Evolutionary conservation across 768 basidiomycete genomes (phyloP), one percentile per base, ranked within the genome.

Genomic region (Tricholoma saponaceum): DNA sequence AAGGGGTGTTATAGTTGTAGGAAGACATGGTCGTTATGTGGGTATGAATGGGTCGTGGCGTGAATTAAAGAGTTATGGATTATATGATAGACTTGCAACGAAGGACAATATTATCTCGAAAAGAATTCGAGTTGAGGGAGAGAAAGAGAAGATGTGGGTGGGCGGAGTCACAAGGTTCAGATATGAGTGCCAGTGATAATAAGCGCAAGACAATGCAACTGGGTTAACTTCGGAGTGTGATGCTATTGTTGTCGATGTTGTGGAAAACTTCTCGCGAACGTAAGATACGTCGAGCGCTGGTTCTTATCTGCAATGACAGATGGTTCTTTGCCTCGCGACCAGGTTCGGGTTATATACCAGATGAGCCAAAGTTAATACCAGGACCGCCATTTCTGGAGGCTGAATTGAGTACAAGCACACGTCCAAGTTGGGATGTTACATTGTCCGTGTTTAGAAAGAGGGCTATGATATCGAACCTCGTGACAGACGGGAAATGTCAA

Each of bases 11-110:
- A 71, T 74, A 78, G 55, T 66, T 63, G 69, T 74, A 78, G 16
- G 76, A 78, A 64, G 84, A 77, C 81, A 83, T 81, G 60, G 66
- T 69, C 64, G 43, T 64, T 63, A 54, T 59, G 55, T 56, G 59
- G 55, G 55, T 52, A 56, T 55, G 30, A 43, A 43, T 43, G 52
- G 32, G 22, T 54, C 28, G 58, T 41, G 51, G 26, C 26, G 56
- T 33, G 46, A 37, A 52, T 57, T 53, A 49, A 54, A 13, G 55
- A n/a, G 57, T 23, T 55, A 39, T 56, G 52, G 50, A 51, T 50
- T 54, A 22, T 18, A 33, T 53, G 55, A 35, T 54, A 50, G 35
- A 52, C n/a, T 43, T 44, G 37, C 23, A 54, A 35, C 55, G 54
- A 51, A 59, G 26, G 13, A 51, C 43, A 41, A 35, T 46, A 53